A percentile compares a stretch with the other conserved stretches of the same genome.
These are phyloP conservation scores for Teunomyces lycoperdinae DNA, from an alignment of 805 yeast species.

Conservation along the genomic window DNA sequence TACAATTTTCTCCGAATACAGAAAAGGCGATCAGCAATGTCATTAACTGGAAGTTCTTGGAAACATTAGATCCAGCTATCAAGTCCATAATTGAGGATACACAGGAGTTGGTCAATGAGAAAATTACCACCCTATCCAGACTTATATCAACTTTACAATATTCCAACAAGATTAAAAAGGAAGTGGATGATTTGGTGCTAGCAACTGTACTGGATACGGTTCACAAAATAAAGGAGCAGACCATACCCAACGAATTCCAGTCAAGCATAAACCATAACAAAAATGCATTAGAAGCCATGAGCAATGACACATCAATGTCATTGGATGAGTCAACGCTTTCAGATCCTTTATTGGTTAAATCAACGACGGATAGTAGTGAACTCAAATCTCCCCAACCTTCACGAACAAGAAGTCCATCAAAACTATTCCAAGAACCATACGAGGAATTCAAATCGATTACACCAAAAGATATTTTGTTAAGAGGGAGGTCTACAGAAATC, in stretches of 20 bases:
- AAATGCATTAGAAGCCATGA: slow-evolving; percentile 3
- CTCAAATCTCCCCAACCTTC: slow-evolving; percentile 37
- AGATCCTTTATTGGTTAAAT: slow-evolving; percentile 3
- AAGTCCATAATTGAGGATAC: slow-evolving; percentile 65
- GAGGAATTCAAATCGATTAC: slow-evolving; percentile 32
- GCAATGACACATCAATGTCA: background rate
- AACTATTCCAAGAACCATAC: slow-evolving; percentile 15
- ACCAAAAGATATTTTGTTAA: slow-evolving; percentile 42
- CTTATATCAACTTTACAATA: slow-evolving; percentile 72
- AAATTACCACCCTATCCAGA: slow-evolving; percentile 67
- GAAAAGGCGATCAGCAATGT: slow-evolving; percentile 52
- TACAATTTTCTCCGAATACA: slow-evolving; percentile 57
- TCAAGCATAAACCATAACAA: slow-evolving; percentile 4
- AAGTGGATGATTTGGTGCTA: slow-evolving; percentile 69
- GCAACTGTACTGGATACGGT: slow-evolving; percentile 63
- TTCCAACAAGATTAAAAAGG: slow-evolving; percentile 71
- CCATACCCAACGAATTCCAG: slow-evolving; percentile 13
- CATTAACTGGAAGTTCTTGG: slow-evolving; percentile 44
- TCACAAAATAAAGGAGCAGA: slow-evolving; percentile 45
- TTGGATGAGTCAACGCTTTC: slow-evolving; percentile 1
- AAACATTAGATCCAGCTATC: slow-evolving; percentile 63
- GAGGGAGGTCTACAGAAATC: slow-evolving; percentile 18
- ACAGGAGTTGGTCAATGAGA: slow-evolving; percentile 53
- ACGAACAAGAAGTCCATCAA: slow-evolving; percentile 27
- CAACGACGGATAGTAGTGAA: background rate